phyloP scores from a whole-genome alignment of 306 rosid genomes.

The Sicyos baderoa region DNA sequence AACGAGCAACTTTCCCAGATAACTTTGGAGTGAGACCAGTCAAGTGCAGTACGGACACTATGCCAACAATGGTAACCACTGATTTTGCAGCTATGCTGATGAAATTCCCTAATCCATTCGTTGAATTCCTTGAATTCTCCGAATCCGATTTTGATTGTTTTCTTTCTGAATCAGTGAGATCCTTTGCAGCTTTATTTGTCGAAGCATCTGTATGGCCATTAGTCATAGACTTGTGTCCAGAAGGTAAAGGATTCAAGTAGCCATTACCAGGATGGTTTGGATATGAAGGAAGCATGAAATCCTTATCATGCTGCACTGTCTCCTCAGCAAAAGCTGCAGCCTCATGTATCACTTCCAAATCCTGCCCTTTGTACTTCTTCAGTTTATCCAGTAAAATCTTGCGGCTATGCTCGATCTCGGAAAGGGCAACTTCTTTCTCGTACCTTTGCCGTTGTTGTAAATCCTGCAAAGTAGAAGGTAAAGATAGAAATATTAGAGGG shows the following conservation, averaged over 20 bases:
- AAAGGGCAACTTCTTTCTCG: constrained; percentile 75
- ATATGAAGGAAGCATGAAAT: constrained; percentile 86
- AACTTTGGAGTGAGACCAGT: constrained; percentile 61
- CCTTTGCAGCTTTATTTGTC: constrained; percentile 31
- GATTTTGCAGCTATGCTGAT: constrained; percentile 57
- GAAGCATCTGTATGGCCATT: constrained; percentile 44
- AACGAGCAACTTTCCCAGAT: constrained; percentile 25
- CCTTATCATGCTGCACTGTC: constrained; percentile 66
- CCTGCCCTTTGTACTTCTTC: constrained; percentile 65
- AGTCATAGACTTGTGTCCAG: constrained; percentile 35
- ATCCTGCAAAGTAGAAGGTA: constrained; percentile 29
- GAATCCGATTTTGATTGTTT: constrained; percentile 29
- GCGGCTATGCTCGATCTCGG: constrained; percentile 81
- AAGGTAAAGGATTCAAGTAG: constrained; percentile 32
- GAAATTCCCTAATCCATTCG: constrained; percentile 40
- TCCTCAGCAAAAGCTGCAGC: constrained; percentile 88
- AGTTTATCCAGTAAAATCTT: constrained; percentile 67
- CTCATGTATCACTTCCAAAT: constrained; percentile 72
- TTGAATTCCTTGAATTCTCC: constrained; percentile 22
- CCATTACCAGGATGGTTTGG: constrained; percentile 55
- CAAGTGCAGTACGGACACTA: constrained; percentile 53
- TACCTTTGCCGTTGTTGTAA: constrained; percentile 68
- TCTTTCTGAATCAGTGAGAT: constrained; percentile 23
- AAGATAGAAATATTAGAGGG: not conserved
- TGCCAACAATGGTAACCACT: constrained; percentile 54